Evolutionary conservation across 2,329 filamentous ascomycete genomes (phyloP).

Genomic region (Cryphonectria parasitica): DNA sequence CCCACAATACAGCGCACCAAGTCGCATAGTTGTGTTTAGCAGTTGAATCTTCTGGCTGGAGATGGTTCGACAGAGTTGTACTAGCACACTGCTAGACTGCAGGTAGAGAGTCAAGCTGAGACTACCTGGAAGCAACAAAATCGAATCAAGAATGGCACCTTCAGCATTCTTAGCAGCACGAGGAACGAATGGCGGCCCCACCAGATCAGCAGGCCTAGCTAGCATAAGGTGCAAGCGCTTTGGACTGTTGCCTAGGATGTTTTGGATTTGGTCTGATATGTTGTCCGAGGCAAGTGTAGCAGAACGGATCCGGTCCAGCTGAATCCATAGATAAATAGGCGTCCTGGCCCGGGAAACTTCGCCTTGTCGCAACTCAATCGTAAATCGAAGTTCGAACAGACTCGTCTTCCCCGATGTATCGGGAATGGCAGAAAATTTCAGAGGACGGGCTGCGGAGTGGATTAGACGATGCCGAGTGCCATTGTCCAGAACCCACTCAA

Average conservation of each 20-base stretch:
- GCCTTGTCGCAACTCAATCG: background rate
- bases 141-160: background rate
- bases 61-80: background rate
- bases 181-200: background rate
- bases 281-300: background rate
- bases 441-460: background rate
- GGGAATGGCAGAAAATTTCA: background rate
- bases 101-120: background rate
- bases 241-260: background rate
- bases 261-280: background rate
- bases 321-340: background rate
- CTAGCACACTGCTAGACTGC: background rate
- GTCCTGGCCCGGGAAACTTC: background rate
- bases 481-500: background rate
- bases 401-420: background rate
- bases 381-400: background rate
- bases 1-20: background rate
- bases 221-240: background rate
- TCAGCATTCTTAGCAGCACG: background rate
- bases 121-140: background rate
- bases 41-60: background rate
- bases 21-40: background rate
- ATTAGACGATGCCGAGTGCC: background rate
- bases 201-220: background rate
- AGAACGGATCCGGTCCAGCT: background rate